Base-by-base conservation (phyloP, 768 basidiomycete species). In the Leucocoprinus birnbaumii region DNA sequence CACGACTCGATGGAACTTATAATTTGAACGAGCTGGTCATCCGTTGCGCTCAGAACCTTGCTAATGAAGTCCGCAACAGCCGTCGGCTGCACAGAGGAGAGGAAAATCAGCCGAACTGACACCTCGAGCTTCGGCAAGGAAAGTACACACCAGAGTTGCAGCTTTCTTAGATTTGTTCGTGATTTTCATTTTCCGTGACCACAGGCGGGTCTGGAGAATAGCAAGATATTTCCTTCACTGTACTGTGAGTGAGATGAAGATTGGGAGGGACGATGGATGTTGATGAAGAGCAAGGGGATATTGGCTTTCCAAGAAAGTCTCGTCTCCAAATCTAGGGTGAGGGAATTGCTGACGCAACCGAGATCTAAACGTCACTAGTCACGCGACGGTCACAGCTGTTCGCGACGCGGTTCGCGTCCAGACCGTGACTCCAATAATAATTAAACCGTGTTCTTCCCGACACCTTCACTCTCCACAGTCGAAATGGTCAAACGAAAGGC, bases 131-230 rank as follows among this genome's bases (percentile, higher is more conserved):
- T 41, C 27, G 51, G 51, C 61, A 60, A 52, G 58, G 60, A 31
- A 55, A 46, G 21, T 38, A 77, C 85, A 69, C 67, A 91, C 91
- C 62, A 89, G 90, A 62, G 87, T 80, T 60, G 81, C 79, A 64
- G 83, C 83, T 75, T 85, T 87, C 84, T 89, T 92, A 47, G 89
- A 83, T 77, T 88, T 88, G 71, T 86, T 86, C 64, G 84, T 78
- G 73, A 94, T 92, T 83, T 88, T 92, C 92, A 94, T 94, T 64
- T 72, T 79, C 81, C 80, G 74, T 76, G 79, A 77, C 71, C 54
- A 49, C 47, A n/a, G 41, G n/a, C 42, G 54, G 58, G 71, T 62
- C 71, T 75, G 78, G 73, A 66, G 70, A 62, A 67, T 59, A 66
- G 63, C 44, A 56, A 48, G 56, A 53, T 19, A 51, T 41, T 24